These are phyloP conservation scores for Fulvia fulva DNA, from an alignment of 2,329 filamentous ascomycete genomes.

Conservation along the genomic window DNA sequence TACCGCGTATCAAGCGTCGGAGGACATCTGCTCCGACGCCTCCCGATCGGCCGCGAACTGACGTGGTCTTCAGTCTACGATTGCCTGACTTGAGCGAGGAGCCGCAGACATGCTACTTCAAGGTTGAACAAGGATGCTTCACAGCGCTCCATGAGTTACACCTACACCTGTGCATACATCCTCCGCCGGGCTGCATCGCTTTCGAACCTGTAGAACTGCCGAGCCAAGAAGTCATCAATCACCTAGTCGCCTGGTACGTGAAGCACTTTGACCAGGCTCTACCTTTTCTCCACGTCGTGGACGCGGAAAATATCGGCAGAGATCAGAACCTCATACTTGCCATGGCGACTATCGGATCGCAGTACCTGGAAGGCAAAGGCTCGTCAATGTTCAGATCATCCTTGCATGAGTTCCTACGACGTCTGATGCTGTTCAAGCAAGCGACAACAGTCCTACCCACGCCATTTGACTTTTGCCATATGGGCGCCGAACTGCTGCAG, in stretches of 20 bases:
- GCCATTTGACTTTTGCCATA: not conserved
- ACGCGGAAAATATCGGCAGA: slow-evolving; percentile 13
- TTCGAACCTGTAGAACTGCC: slow-evolving; percentile 25
- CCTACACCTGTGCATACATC: slow-evolving; percentile 9
- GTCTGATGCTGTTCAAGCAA: slow-evolving; percentile 7
- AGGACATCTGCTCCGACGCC: slow-evolving; percentile 7
- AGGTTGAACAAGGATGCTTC: slow-evolving; percentile 2
- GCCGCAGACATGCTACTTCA: not conserved
- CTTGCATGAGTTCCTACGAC: slow-evolving; percentile 19
- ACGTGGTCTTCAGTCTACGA: not conserved
- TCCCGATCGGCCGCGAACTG: not conserved
- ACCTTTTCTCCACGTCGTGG: slow-evolving; percentile 29
- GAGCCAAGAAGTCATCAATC: slow-evolving; percentile 19
- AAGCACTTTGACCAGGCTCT: slow-evolving; percentile 29
- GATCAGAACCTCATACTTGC: slow-evolving; percentile 27
- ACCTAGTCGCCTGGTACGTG: slow-evolving; percentile 28
- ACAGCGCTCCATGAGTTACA: slow-evolving; percentile 16
- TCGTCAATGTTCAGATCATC: slow-evolving; percentile 8
- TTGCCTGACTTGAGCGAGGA: not conserved
- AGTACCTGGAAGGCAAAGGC: slow-evolving; percentile 14
- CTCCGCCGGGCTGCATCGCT: slow-evolving; percentile 9
- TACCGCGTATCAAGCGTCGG: slow-evolving; percentile 20
- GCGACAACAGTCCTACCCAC: not conserved
- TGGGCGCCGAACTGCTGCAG: slow-evolving; percentile 11
- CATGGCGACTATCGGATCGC: slow-evolving; percentile 29